Conservation (phyloP, 2,329 filamentous ascomycete species). For the Colletotrichum abscissum region DNA sequence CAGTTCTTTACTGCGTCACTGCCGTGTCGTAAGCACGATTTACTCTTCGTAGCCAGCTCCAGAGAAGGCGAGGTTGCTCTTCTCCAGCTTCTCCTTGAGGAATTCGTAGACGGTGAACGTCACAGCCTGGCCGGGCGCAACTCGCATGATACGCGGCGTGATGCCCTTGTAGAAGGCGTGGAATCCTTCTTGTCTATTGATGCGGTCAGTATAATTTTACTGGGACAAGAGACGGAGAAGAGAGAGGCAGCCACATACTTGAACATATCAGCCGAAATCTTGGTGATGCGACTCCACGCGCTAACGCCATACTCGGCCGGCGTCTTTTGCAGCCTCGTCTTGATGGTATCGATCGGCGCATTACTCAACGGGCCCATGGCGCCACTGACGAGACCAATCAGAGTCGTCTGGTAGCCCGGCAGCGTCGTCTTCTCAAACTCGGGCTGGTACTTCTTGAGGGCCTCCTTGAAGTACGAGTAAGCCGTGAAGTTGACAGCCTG, state of each 20-base stretch:
- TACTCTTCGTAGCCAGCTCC: conserved; percentile 77
- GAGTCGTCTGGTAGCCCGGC: conserved; percentile 88
- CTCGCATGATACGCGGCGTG: conserved; percentile 95
- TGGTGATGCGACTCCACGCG: conserved; percentile 80
- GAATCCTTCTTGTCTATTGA: conserved; percentile 83
- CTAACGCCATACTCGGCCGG: conserved; percentile 84
- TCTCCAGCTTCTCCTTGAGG: conserved; percentile 78
- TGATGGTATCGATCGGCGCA: conserved; percentile 98
- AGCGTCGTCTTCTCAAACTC: conserved; percentile 73
- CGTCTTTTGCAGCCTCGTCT: conserved; percentile 93
- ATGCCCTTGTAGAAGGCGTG: conserved; percentile 99
- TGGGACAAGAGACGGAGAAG: too few relatives aligned
- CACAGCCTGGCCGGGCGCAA: conserved; percentile 91
- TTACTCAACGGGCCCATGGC: conserved; percentile 97
- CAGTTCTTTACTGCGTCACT: not conserved
- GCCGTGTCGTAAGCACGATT: not conserved
- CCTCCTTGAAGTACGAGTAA: conserved; percentile 91
- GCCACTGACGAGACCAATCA: conserved; percentile 90
- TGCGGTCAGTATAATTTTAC: not conserved
- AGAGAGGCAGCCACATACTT: conserved; percentile 60
- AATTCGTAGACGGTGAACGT: conserved; percentile 84
- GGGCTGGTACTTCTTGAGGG: conserved; percentile 78
- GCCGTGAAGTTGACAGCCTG: conserved; percentile 99
- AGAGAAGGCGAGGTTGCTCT: conserved; percentile 68
- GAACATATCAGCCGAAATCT: conserved; percentile 87